Conservation (phyloP, 129 eudicot genomes). For the Ambrosia artemisiifolia region DNA sequence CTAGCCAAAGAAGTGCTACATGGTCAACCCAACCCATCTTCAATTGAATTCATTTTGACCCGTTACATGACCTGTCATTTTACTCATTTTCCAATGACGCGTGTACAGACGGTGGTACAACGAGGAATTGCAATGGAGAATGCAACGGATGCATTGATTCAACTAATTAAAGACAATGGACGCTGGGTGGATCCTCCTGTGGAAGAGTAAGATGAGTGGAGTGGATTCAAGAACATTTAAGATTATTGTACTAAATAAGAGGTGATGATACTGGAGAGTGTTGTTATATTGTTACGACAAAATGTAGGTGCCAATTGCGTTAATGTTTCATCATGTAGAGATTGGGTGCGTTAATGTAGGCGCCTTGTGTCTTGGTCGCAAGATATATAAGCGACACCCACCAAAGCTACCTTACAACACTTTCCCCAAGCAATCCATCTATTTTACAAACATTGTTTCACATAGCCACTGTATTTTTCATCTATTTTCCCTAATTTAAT, state of each 20-base stretch:
- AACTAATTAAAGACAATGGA: constrained; percentile 84
- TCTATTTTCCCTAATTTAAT: too few relatives aligned
- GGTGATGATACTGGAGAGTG: not conserved
- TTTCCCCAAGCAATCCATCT: too few relatives aligned
- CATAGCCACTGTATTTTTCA: too few relatives aligned
- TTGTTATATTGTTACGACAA: not conserved
- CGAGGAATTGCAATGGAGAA: constrained; percentile 88
- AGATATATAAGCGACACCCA: too few relatives aligned
- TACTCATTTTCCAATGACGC: constrained; percentile 15
- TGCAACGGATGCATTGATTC: constrained; percentile 89
- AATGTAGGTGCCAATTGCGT: not conserved
- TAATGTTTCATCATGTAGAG: too few relatives aligned
- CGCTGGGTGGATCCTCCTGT: constrained; percentile 97
- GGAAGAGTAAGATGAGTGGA: constrained; percentile 47
- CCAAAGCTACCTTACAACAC: too few relatives aligned
- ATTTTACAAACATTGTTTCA: too few relatives aligned
- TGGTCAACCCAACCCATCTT: not conserved
- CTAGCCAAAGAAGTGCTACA: not conserved
- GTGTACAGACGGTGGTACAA: constrained; percentile 72
- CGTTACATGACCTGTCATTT: not conserved
- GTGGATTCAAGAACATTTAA: not conserved
- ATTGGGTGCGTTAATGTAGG: too few relatives aligned
- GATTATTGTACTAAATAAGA: constrained; percentile 9
- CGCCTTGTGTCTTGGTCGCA: too few relatives aligned
- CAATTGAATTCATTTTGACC: not conserved